Percentiles rank a stretch among this genome's conserved stretches.
Evolutionary conservation across 805 yeast genomes (phyloP).

Genomic region (Candida lessepsii): DNA sequence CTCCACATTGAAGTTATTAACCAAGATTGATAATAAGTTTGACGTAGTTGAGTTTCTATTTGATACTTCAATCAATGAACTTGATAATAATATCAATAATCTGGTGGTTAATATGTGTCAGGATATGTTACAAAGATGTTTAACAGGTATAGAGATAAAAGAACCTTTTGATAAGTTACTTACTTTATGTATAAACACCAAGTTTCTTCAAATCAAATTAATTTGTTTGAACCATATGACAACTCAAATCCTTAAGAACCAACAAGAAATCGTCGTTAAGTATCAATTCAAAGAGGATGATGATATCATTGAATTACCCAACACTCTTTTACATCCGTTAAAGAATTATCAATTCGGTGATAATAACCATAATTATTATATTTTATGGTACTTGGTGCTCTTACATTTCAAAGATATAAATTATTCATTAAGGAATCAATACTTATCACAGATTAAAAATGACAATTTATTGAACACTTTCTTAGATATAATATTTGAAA

Average conservation of each 20-base stretch:
- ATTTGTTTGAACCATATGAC: conserved; percentile 40
- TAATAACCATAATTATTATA: conserved; percentile 38
- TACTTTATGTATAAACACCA: conserved; percentile 22
- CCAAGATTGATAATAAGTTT: conserved; percentile 16
- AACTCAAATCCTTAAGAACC: conserved; percentile 42
- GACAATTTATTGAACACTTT: conserved; percentile 47
- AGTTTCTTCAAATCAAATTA: conserved; percentile 38
- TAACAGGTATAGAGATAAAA: conserved; percentile 11
- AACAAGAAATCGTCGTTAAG: conserved; percentile 62
- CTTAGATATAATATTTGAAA: conserved; percentile 51
- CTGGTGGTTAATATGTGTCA: conserved; percentile 32
- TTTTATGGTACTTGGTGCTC: conserved; percentile 69
- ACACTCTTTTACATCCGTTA: conserved; percentile 35
- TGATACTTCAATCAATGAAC: conserved; percentile 18
- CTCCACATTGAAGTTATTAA: conserved; percentile 34
- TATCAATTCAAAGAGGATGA: conserved; percentile 49
- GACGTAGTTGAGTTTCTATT: conserved; percentile 10
- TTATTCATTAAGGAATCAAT: conserved; percentile 58
- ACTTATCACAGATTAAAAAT: conserved; percentile 54
- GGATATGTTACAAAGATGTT: conserved; percentile 33
- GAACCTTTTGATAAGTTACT: conserved; percentile 29
- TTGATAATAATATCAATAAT: conserved; percentile 36
- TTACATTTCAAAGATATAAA: conserved; percentile 64
- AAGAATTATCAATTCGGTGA: conserved; percentile 28
- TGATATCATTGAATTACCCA: conserved; percentile 36